A percentile compares a stretch with the other conserved stretches of the same genome.
Evolutionary conservation across 176 grass and related monocot genomes (phyloP).

Genomic region (Cocos nucifera): DNA sequence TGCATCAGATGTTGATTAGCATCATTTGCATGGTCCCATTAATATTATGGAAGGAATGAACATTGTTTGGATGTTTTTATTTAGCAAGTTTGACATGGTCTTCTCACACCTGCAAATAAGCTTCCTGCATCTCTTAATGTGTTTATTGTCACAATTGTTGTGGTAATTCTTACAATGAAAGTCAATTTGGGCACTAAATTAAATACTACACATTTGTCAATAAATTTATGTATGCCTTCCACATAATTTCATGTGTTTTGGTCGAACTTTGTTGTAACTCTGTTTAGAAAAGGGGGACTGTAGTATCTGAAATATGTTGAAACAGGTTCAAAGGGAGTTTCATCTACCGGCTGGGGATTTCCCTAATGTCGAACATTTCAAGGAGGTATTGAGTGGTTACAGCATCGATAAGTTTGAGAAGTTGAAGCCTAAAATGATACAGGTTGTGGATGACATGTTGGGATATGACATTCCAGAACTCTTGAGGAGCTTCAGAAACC

Average conservation of each 20-base stretch:
- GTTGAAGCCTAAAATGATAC: constrained; percentile 92
- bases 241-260: not conserved
- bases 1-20: no score
- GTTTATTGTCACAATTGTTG: no score
- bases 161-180: no score
- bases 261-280: not conserved
- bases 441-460: constrained; percentile 89
- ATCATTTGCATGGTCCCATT: no score
- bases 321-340: constrained; percentile 76
- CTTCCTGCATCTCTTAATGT: no score
- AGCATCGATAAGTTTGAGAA: constrained; percentile 94
- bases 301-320: not conserved
- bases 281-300: not conserved
- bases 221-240: not conserved
- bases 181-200: no score
- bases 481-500: constrained; percentile 80
- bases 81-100: no score
- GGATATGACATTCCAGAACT: constrained; percentile 90
- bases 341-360: constrained; percentile 84
- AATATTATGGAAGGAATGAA: no score
- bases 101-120: no score
- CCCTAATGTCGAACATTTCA: constrained; percentile 82
- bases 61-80: no score
- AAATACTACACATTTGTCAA: no score
- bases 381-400: constrained; percentile 64